Evolutionary conservation across 345 rosid species (phyloP), one percentile per base, ranked within the genome.

Genomic region (Brassica incana): DNA sequence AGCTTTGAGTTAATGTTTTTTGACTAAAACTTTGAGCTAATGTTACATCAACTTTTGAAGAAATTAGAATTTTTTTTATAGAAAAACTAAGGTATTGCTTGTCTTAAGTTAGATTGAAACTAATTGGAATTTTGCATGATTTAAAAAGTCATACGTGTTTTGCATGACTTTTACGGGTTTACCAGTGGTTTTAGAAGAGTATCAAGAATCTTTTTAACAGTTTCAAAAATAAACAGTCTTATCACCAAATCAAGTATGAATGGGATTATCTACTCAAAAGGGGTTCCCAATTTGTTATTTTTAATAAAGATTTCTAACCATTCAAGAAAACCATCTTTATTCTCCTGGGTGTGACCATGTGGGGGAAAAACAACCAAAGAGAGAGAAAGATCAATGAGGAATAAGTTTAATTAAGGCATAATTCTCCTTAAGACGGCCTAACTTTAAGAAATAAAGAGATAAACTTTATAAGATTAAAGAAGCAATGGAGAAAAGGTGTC

Each of bases 331-430:
- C 45, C 45, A 76, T 81, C 69, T 81, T 76, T 81, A 65, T 71
- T 81, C 83, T 76, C 77, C 59, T 65, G 77, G 43, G 69, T 71
- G 64, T 76, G 64, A 67, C 80, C 83, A 76, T 81, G 77, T 81
- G 83, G 83, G 3, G 3, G 1, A 25, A 75, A 75, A 54, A 33
- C 65, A 36, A 71, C 58, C 79, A 75, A 30, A 75, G 67, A 33
- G 64, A 64, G 38, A 74, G 48, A 75, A 23, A 64, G 52, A 74
- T 33, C 18, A 30, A 62, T 5, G 69, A 65, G 54, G 10, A 76
- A 71, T 70, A 71, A 76, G 69, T 81, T 81, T 76, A 80, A 71
- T 81, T 76, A 80, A 75, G 77, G 80, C 83, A 80, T 76, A 58
- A 71, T 75, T 80, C 33, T 70, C 36, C 77, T 61, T 71, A 71